Evolutionary conservation across 129 eudicot species (phyloP).

Genomic region (Pulicaria dysenterica): DNA sequence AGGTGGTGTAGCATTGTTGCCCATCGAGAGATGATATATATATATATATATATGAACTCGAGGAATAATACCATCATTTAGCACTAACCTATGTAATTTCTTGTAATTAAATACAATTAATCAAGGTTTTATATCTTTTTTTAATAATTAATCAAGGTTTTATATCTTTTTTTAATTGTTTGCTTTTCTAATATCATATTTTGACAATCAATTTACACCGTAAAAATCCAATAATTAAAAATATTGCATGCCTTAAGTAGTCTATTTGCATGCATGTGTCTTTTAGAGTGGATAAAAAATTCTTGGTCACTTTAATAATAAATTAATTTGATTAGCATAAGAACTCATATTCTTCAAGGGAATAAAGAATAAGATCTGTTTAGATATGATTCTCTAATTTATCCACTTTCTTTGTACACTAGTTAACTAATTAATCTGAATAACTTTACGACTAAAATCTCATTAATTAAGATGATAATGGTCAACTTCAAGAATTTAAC

Average conservation of each 20-base stretch:
- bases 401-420: slow-evolving; percentile 10
- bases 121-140: too few relatives aligned
- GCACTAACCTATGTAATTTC: too few relatives aligned
- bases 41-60: too few relatives aligned
- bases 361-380: slow-evolving; percentile 37
- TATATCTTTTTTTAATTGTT: slow-evolving; percentile 1
- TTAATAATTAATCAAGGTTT: too few relatives aligned
- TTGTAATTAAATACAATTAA: too few relatives aligned
- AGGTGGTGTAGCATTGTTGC: too few relatives aligned
- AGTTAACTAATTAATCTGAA: slow-evolving; percentile 6
- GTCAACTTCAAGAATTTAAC: slow-evolving; percentile 33
- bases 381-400: slow-evolving; percentile 39
- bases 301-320: background rate
- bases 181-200: slow-evolving; percentile 14
- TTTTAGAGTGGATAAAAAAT: slow-evolving; percentile 21
- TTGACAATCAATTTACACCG: background rate
- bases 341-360: slow-evolving; percentile 21
- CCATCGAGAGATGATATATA: too few relatives aligned
- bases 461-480: slow-evolving; percentile 14
- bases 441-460: slow-evolving; percentile 10
- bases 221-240: background rate
- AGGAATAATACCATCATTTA: too few relatives aligned
- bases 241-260: background rate
- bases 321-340: slow-evolving; percentile 21
- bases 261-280: slow-evolving; percentile 6